Evolutionary conservation across 1,139 yeast genomes (phyloP).

Genomic region (Debaryomyces fabryi): DNA sequence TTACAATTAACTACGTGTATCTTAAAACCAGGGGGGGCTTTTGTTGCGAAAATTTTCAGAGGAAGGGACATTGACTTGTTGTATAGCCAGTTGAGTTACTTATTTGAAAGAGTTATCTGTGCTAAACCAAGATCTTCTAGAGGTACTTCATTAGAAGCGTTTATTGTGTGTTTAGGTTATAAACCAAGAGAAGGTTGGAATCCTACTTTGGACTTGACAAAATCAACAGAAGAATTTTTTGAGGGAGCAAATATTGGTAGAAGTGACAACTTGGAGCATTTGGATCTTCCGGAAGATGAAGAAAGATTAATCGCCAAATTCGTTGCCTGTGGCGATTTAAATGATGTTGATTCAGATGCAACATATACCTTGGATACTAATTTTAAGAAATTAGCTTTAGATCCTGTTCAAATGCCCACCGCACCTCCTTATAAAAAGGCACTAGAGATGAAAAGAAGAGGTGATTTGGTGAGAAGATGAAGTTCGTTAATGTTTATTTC

Average conservation of each 20-base stretch:
- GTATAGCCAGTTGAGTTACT: constrained; percentile 82
- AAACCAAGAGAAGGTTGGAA: constrained; percentile 81
- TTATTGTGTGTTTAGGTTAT: constrained; percentile 88
- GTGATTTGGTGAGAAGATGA: constrained; percentile 43
- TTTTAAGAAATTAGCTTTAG: constrained; percentile 52
- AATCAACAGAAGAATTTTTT: constrained; percentile 81
- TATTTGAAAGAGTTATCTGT: constrained; percentile 85
- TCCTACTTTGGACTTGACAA: constrained; percentile 59
- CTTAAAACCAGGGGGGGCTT: constrained; percentile 84
- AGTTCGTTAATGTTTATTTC: background rate
- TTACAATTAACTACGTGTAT: constrained; percentile 87
- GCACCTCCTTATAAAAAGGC: constrained; percentile 97
- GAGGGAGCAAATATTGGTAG: constrained; percentile 65
- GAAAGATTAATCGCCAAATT: constrained; percentile 82
- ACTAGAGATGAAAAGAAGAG: constrained; percentile 79
- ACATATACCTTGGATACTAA: constrained; percentile 70
- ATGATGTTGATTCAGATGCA: constrained; percentile 91
- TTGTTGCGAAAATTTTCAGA: constrained; percentile 94
- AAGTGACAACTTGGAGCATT: constrained; percentile 42
- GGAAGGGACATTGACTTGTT: constrained; percentile 93
- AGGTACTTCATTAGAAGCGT: constrained; percentile 91
- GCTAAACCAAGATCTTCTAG: constrained; percentile 95
- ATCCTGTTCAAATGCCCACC: constrained; percentile 93
- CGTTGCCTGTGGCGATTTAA: constrained; percentile 90
- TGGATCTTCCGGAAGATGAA: constrained; percentile 52